Percentiles rank a stretch among this genome's conserved stretches.
phyloP scores from a whole-genome alignment of 345 rosid genomes.

The Rhizophora apiculata region DNA sequence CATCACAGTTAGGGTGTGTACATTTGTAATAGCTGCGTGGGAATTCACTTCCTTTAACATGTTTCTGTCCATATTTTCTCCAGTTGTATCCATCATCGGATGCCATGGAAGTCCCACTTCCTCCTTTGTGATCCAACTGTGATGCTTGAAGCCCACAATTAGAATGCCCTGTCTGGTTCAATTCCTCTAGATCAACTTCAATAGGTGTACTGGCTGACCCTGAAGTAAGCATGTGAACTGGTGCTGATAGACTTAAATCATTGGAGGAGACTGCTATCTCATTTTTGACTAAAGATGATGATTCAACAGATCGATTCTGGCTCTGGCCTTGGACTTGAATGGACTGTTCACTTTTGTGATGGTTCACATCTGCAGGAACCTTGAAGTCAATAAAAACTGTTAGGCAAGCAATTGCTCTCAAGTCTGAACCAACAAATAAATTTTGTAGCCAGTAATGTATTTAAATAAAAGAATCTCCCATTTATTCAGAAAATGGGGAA shows the following conservation, averaged over 20 bases:
- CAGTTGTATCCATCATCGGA: slow-evolving; percentile 98
- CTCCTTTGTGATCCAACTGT: slow-evolving; percentile 63
- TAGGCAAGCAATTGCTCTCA: slow-evolving; percentile 30
- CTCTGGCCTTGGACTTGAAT: slow-evolving; percentile 47
- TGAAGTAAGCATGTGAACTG: slow-evolving; percentile 41
- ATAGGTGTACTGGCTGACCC: slow-evolving; percentile 36
- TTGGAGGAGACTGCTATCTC: slow-evolving; percentile 65
- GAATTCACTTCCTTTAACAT: slow-evolving; percentile 96
- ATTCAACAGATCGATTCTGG: slow-evolving; percentile 42
- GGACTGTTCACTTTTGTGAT: slow-evolving; percentile 49
- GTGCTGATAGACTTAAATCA: slow-evolving; percentile 60
- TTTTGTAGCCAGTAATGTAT: slow-evolving; percentile 3
- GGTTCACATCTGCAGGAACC: slow-evolving; percentile 72
- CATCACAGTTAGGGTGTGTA: slow-evolving; percentile 97
- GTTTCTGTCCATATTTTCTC: slow-evolving; percentile 99
- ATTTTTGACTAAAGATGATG: slow-evolving; percentile 44
- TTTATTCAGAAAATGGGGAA: not conserved
- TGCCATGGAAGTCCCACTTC: slow-evolving; percentile 33
- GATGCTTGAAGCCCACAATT: slow-evolving; percentile 37
- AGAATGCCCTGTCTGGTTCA: slow-evolving; percentile 42
- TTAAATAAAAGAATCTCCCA: slow-evolving; percentile 8
- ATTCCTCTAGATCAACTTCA: slow-evolving; percentile 67
- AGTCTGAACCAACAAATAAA: slow-evolving; percentile 14
- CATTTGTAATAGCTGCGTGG: slow-evolving; percentile 98
- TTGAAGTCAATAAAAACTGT: slow-evolving; percentile 49